Percentiles rank a stretch among this genome's conserved stretches.
Evolutionary conservation across 2,329 filamentous ascomycete species (phyloP).

Genomic region (Cadophora luteo-olivacea): DNA sequence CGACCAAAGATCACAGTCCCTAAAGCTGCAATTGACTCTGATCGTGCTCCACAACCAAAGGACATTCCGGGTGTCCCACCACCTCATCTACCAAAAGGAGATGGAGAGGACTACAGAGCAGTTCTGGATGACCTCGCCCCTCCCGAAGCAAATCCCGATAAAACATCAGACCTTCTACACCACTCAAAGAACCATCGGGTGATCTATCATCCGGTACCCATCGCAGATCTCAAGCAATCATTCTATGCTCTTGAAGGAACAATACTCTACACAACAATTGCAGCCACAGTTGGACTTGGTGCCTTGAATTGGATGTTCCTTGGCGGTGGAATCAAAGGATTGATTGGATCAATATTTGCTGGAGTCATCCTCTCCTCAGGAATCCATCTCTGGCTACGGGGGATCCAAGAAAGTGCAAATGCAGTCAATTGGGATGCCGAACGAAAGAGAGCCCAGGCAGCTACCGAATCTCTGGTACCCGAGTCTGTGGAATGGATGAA

Average conservation of each 20-base stretch:
- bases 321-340: conserved; percentile 27
- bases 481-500: conserved; percentile 38
- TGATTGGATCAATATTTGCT: conserved; percentile 28
- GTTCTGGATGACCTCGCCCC: conserved; percentile 33
- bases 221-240: conserved; percentile 32
- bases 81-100: conserved; percentile 25
- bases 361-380: conserved; percentile 32
- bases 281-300: conserved; percentile 27
- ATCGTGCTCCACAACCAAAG: conserved; percentile 22
- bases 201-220: conserved; percentile 34
- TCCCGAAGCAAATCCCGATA: conserved; percentile 34
- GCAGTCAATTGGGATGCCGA: conserved; percentile 36
- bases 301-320: conserved; percentile 32
- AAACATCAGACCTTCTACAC: conserved; percentile 33
- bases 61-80: conserved; percentile 16
- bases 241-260: conserved; percentile 32
- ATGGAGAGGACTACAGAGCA: conserved; percentile 31
- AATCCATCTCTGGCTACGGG: conserved; percentile 35
- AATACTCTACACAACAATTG: conserved; percentile 26
- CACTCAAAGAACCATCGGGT: conserved; percentile 33
- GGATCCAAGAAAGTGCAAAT: conserved; percentile 34
- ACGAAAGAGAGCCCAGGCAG: conserved; percentile 28
- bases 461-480: conserved; percentile 31
- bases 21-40: conserved; percentile 22
- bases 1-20: conserved; percentile 34